Conservation (phyloP, 2,329 filamentous ascomycete species). For the Scedosporium dehoogii region DNA sequence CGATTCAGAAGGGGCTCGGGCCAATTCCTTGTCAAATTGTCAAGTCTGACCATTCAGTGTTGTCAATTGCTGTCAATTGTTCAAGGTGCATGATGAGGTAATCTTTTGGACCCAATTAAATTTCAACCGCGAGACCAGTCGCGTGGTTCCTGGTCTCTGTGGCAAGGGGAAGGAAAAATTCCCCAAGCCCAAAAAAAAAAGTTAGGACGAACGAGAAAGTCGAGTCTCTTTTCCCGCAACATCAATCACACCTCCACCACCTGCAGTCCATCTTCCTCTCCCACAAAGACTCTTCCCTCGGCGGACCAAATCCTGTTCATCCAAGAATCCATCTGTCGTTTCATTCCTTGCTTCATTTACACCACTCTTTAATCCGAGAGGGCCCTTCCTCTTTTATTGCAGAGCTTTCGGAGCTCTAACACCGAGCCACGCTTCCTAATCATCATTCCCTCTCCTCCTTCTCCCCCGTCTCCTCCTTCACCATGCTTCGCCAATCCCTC, state of each 20-base stretch:
- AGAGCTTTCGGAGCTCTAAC: too few relatives aligned
- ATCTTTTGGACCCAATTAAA: neutral
- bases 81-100: neutral
- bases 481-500: conserved; percentile 11
- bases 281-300: neutral
- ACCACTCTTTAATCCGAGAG: neutral
- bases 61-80: too few relatives aligned
- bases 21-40: too few relatives aligned
- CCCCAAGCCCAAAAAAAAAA: neutral
- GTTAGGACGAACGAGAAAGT: neutral
- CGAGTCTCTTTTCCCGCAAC: neutral
- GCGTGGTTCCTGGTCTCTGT: conserved; percentile 4
- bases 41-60: too few relatives aligned
- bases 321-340: too few relatives aligned
- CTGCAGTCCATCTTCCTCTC: neutral
- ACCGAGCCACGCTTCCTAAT: too few relatives aligned
- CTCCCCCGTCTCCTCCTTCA: neutral
- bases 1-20: too few relatives aligned
- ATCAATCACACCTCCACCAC: neutral
- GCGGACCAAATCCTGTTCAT: too few relatives aligned
- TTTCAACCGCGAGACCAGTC: neutral
- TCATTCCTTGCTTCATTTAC: conserved; percentile 1
- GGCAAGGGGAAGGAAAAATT: neutral
- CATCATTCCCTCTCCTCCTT: too few relatives aligned
- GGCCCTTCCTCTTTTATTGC: too few relatives aligned